Evolutionary conservation across 106 monocot genomes (phyloP).

Genomic region (Iris macrosiphon): DNA sequence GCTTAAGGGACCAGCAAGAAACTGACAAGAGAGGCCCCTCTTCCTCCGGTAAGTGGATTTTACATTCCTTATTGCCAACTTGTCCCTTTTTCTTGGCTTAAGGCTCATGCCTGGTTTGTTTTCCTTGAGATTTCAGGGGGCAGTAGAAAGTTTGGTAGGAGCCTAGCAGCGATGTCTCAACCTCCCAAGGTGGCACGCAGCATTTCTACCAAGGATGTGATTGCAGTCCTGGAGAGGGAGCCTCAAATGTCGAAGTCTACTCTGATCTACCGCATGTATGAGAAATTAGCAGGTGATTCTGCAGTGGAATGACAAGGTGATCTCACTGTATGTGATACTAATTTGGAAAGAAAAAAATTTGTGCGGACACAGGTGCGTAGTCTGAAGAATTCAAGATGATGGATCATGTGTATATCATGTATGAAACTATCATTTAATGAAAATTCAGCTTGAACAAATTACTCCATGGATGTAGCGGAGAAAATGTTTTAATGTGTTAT

Average conservation of each 20-base stretch:
- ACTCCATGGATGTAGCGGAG: no score
- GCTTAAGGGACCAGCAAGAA: conserved; percentile 10
- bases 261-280: conserved; percentile 53
- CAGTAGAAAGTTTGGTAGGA: conserved; percentile 32
- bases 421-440: no score
- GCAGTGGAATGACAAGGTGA: conserved; percentile 12
- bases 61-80: not conserved
- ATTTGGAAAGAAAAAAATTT: no score
- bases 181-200: conserved; percentile 24
- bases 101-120: not conserved
- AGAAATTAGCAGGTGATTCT: conserved; percentile 19
- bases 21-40: conserved; percentile 3
- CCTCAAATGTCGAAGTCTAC: conserved; percentile 67
- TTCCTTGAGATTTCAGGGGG: conserved; percentile 20
- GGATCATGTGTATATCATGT: no score
- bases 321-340: no score
- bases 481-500: no score
- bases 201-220: conserved; percentile 68
- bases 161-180: conserved; percentile 2
- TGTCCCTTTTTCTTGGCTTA: not conserved
- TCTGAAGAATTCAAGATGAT: no score
- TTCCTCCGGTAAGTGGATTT: conserved; percentile 11
- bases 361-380: no score
- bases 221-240: conserved; percentile 69
- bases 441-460: no score